Base-by-base conservation (phyloP, 257 asterid genomes). In the Rauvolfia tetraphylla region DNA sequence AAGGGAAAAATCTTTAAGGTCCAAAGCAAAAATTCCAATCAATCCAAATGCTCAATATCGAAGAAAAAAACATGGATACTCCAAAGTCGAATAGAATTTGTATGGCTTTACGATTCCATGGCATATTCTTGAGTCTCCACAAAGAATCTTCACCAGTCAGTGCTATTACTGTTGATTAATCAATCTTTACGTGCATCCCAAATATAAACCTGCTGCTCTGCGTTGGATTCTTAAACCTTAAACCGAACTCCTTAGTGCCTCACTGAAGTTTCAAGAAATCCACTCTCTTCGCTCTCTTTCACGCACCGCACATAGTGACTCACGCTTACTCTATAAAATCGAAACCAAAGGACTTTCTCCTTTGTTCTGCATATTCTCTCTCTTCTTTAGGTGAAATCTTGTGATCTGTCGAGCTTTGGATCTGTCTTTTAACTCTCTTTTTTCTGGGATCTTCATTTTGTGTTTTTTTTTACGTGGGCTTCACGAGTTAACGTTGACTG, bases 391-490 rank as follows among this genome's bases (percentile, higher is more conserved):
- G 13, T 54, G 69, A 63, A 61, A 62, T 74, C 79, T 77, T 76
- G 81, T 82, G 88, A 83, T 82, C 77, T 76, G 20, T 36, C 31
- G 10, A 5, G 46, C 58, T 74, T 63, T 33, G 79, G 73, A 63
- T 62, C 72, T 25, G 41, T 83, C 79, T 39, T 38, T 8, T 44
- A 33, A 39, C 25, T 62, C 54, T 70, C 7, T 17, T 62, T 46
- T 80, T 68, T 77, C 77, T 78, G 72, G 80, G 75, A 3, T 80
- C 76, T 38, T 79, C 76, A 56, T 76, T 38, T 49, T 34, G 25
- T 34, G 31, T 65, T 34, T 51, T 17, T 51, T 51, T 51, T 51
- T 18, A 48, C 46, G 15, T 44, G 41, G 63, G 49, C 23, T 49
- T 80, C 81, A 46, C 76, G 78, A 38, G 71, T 77, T 46, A 46